phyloP scores from a whole-genome alignment of 164 flowering plant species.

The Magnolia officinalis region DNA sequence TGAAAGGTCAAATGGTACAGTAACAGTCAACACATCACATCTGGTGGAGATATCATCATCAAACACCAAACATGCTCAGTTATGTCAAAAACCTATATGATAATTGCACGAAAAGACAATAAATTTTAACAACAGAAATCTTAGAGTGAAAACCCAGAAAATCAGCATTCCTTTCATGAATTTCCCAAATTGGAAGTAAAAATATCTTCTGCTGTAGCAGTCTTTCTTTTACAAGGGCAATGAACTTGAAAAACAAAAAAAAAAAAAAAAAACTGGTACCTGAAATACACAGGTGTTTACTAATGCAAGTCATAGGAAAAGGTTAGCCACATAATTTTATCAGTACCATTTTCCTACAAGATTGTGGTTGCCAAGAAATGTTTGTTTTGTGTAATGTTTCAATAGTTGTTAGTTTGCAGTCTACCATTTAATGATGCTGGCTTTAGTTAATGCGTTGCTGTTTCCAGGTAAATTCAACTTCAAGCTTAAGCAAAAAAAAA shows the following conservation, averaged over 20 bases:
- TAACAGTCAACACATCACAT: background rate
- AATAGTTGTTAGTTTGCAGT: background rate
- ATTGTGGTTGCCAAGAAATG: background rate
- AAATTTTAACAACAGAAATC: background rate
- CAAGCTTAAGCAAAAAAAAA: too few species aligned
- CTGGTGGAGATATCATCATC: background rate
- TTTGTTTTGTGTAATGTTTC: background rate
- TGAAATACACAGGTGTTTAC: background rate
- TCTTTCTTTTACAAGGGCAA: background rate
- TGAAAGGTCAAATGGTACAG: background rate
- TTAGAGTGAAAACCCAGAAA: background rate
- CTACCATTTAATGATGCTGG: background rate
- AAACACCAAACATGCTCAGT: background rate
- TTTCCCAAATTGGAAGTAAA: background rate
- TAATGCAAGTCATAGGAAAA: background rate
- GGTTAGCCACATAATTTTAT: background rate
- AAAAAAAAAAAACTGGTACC: background rate
- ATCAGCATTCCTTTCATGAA: background rate
- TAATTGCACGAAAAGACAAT: background rate
- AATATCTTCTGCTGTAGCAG: background rate
- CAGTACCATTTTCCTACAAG: background rate
- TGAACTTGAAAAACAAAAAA: too few species aligned
- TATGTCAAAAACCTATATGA: too few species aligned
- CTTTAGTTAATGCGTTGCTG: too few species aligned
- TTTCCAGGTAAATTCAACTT: too few species aligned